phyloP scores from a whole-genome alignment of 352 stramenopile species.

The Pythium brassicae region DNA sequence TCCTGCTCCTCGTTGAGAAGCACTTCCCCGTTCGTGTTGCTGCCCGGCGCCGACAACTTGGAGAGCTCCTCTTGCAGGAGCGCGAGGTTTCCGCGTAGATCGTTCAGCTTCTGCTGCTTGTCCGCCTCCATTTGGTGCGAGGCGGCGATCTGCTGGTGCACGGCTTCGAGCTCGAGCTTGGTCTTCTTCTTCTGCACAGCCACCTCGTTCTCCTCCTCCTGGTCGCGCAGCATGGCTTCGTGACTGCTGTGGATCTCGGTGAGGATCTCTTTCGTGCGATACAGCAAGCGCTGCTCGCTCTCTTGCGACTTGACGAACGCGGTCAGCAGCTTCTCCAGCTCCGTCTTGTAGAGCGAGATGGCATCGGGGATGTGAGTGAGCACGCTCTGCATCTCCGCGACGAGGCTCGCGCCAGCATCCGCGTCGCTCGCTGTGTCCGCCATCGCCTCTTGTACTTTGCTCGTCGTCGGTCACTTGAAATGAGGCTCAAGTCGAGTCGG shows the following conservation, averaged over 20 bases:
- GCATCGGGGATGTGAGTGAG: constrained; percentile 62
- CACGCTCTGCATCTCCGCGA: constrained; percentile 65
- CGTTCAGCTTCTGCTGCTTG: constrained; percentile 74
- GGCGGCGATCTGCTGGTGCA: constrained; percentile 54
- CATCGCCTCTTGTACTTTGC: not conserved
- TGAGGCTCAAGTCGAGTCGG: no score
- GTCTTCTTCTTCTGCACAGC: constrained; percentile 66
- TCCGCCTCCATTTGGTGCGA: constrained; percentile 60
- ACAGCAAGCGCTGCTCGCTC: constrained; percentile 66
- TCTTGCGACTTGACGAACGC: constrained; percentile 78
- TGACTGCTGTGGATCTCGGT: constrained; percentile 72
- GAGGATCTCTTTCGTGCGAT: constrained; percentile 69
- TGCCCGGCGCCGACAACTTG: constrained; percentile 43
- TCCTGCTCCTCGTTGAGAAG: constrained; percentile 72
- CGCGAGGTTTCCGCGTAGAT: constrained; percentile 54
- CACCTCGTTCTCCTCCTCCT: constrained; percentile 75
- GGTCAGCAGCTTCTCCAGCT: constrained; percentile 76
- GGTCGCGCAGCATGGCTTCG: constrained; percentile 67
- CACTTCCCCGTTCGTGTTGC: constrained; percentile 23
- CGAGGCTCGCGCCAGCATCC: constrained; percentile 22
- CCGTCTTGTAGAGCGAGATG: constrained; percentile 69
- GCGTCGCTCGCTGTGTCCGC: not conserved
- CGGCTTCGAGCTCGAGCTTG: constrained; percentile 65
- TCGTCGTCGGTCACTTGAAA: not conserved
- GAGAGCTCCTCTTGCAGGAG: constrained; percentile 60